Conservation (phyloP, 441 rosid species). For the Metrosideros polymorpha region DNA sequence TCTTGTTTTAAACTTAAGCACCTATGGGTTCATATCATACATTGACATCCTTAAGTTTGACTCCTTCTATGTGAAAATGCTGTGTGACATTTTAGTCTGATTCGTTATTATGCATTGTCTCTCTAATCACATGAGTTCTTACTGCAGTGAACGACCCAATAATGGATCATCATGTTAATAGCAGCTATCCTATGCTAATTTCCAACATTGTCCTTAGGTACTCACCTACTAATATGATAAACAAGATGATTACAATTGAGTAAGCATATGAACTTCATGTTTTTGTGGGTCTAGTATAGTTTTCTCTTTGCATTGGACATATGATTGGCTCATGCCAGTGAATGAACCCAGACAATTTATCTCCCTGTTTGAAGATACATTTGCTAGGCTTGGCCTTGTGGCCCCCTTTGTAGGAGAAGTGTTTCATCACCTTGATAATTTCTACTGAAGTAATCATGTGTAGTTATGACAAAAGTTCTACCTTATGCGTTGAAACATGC, state of each 20-base stretch:
- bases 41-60: background rate
- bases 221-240: background rate
- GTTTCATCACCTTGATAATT: background rate
- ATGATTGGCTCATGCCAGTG: background rate
- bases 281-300: background rate
- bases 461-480: background rate
- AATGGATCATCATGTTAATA: background rate
- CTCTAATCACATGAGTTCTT: background rate
- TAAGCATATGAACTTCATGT: background rate
- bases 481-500: background rate
- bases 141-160: background rate
- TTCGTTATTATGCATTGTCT: background rate
- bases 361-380: background rate
- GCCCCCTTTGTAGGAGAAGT: background rate
- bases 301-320: background rate
- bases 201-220: background rate
- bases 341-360: background rate
- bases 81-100: background rate
- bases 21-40: background rate
- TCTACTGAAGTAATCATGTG: background rate
- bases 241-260: background rate
- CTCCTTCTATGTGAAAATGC: background rate
- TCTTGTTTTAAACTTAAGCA: background rate
- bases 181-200: background rate
- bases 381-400: background rate